Evolutionary conservation across 371 early-diverging fungal genomes (phyloP).

Genomic region (Mucor irregularis): DNA sequence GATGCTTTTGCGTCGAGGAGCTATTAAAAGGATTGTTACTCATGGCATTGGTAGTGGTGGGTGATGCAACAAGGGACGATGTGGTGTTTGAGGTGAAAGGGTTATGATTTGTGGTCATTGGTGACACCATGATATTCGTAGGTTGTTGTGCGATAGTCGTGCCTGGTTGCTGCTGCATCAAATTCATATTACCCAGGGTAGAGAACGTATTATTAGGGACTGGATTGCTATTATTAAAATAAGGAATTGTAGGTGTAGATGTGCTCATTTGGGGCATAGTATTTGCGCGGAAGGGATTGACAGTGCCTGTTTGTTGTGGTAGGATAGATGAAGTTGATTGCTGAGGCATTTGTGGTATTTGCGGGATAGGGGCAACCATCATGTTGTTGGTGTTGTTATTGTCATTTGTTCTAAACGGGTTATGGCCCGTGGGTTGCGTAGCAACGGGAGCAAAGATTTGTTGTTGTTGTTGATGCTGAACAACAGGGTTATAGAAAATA

Average conservation of each 20-base stretch:
- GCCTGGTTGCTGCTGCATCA: neutral
- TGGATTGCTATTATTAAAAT: neutral
- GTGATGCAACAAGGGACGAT: too few relatives aligned
- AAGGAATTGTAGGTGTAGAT: neutral
- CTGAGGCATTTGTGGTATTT: slow-evolving; percentile 1
- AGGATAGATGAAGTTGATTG: neutral
- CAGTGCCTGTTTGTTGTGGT: slow-evolving; percentile 1
- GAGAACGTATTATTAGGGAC: neutral
- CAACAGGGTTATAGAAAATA: slow-evolving; percentile 38
- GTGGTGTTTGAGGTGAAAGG: too few relatives aligned
- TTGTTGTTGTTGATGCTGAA: slow-evolving; percentile 9
- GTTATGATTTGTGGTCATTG: too few relatives aligned
- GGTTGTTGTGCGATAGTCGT: neutral
- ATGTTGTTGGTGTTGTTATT: neutral
- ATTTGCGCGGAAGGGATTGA: slow-evolving; percentile 30
- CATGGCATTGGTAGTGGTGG: neutral
- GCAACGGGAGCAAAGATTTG: neutral
- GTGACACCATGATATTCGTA: neutral
- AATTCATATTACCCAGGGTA: neutral
- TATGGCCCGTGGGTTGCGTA: slow-evolving; percentile 12
- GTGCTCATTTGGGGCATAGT: slow-evolving; percentile 17
- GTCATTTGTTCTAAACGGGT: slow-evolving; percentile 17
- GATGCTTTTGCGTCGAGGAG: neutral
- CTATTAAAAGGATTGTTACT: slow-evolving; percentile 10
- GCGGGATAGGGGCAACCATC: neutral